Conservation (phyloP, 1,284 basidiomycete species). For the Pulveroboletus sp. region DNA sequence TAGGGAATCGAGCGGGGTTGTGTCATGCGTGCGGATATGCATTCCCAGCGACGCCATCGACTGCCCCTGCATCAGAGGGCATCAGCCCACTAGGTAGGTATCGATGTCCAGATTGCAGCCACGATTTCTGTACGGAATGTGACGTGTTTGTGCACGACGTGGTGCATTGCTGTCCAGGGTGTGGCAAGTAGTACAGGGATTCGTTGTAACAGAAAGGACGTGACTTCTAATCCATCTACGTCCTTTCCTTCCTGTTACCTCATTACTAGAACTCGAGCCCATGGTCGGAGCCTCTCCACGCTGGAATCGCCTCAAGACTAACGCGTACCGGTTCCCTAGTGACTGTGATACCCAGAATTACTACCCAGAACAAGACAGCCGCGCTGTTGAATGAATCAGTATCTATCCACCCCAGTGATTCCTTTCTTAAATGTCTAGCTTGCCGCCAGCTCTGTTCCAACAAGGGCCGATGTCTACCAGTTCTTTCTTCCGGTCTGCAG, state of each 20-base stretch:
- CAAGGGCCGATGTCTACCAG: conserved; percentile 75
- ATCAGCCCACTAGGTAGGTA: conserved; percentile 81
- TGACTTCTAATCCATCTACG: conserved; percentile 20
- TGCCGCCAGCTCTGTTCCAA: conserved; percentile 85
- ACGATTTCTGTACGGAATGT: conserved; percentile 71
- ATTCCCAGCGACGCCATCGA: conserved; percentile 50
- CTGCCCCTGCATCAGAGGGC: conserved; percentile 53
- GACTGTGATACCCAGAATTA: conserved; percentile 75
- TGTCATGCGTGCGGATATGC: conserved; percentile 76
- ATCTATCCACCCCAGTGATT: conserved; percentile 42
- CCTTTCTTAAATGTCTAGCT: conserved; percentile 63
- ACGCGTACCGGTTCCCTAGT: conserved; percentile 74
- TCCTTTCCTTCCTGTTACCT: conserved; percentile 39
- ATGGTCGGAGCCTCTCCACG: conserved; percentile 52
- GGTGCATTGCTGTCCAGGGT: conserved; percentile 71
- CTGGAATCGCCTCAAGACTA: conserved; percentile 65
- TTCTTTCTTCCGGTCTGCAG: too few species aligned
- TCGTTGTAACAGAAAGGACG: background rate
- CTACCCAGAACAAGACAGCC: conserved; percentile 59
- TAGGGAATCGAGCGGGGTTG: conserved; percentile 36
- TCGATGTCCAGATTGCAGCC: conserved; percentile 57
- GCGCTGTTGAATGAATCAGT: conserved; percentile 79
- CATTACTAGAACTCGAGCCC: conserved; percentile 45
- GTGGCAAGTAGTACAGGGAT: conserved; percentile 40
- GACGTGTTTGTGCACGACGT: conserved; percentile 77